Evolutionary conservation across 2,329 filamentous ascomycete species (phyloP), one percentile per base, ranked within the genome.

Genomic region (Fusarium gaditjirri): DNA sequence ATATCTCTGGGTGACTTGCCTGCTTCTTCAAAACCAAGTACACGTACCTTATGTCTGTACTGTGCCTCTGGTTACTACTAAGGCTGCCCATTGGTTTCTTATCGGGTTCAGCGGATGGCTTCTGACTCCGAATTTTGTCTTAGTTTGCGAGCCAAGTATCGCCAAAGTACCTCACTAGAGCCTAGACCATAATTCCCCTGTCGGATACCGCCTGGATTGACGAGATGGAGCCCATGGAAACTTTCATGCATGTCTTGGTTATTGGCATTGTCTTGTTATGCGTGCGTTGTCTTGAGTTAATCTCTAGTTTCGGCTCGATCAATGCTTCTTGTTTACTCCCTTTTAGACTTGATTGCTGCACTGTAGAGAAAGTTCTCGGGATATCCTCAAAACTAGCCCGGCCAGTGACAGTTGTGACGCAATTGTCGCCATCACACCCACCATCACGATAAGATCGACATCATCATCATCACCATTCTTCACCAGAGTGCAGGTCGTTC

Each of bases 381-480:
- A 29, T 54, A 44, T 41, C 21, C 33, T 53, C 38, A n/a, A 25
- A 36, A 38, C 23, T 43, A 47, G 25, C 25, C 25, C 25, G 58
- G 60, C 65, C 35, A 33, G 46, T 66, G 58, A 46, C 36, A 59
- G 39, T 17, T 54, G 61, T 72, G 70, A 72, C 70, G 70, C 70
- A 72, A 71, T 63, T 71, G 70, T 60, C 19, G 44, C 61, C 70
- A 16, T 72, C 56, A 25, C 55, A 55, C 65, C 61, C 71, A 59
- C 44, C 60, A 60, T 61, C 41, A 56, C 38, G 46, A 56, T 11
- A 64, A 47, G 68, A 72, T 72, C 69, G 65, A 61, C 69, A 70
- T 66, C 66, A 68, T 71, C 67, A 70, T 73, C 70, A 73, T 64
- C 42, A 25, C 50, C 62, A 49, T 73, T 68, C 47, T 68, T 66